phyloP scores from a whole-genome alignment of 164 flowering plant species.

The Umbellularia californica region DNA sequence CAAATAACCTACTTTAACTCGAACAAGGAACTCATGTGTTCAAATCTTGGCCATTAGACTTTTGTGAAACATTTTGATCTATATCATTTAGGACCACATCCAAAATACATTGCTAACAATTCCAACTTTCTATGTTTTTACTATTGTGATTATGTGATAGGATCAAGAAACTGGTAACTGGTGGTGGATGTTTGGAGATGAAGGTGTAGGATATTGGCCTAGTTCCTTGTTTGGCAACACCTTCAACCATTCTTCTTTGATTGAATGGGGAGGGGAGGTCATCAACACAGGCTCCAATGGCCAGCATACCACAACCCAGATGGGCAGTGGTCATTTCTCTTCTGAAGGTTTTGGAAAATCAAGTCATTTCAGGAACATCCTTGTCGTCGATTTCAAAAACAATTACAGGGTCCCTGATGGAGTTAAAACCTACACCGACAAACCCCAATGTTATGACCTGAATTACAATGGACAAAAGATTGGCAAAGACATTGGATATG shows the following conservation, averaged over 20 bases:
- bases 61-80: no score
- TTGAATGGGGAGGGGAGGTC: slow-evolving; percentile 9
- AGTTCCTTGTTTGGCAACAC: slow-evolving; percentile 5
- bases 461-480: neutral
- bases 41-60: no score
- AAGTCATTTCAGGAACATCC: slow-evolving; percentile 4
- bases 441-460: slow-evolving; percentile 3
- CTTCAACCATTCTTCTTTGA: neutral
- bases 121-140: neutral
- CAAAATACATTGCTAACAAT: neutral
- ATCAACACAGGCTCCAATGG: neutral
- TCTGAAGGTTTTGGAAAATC: slow-evolving; percentile 1
- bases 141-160: neutral
- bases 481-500: neutral
- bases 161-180: slow-evolving; percentile 2
- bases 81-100: neutral
- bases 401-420: neutral
- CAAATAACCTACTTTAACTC: no score
- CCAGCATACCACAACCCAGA: slow-evolving; percentile 9
- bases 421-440: neutral
- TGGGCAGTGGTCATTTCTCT: slow-evolving; percentile 18
- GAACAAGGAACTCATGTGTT: no score
- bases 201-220: slow-evolving; percentile 12
- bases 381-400: neutral
- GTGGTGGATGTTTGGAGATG: slow-evolving; percentile 3